These are phyloP conservation scores for Cenchrus purpureus DNA, from an alignment of 176 grass and related monocot species.

Conservation along the genomic window DNA sequence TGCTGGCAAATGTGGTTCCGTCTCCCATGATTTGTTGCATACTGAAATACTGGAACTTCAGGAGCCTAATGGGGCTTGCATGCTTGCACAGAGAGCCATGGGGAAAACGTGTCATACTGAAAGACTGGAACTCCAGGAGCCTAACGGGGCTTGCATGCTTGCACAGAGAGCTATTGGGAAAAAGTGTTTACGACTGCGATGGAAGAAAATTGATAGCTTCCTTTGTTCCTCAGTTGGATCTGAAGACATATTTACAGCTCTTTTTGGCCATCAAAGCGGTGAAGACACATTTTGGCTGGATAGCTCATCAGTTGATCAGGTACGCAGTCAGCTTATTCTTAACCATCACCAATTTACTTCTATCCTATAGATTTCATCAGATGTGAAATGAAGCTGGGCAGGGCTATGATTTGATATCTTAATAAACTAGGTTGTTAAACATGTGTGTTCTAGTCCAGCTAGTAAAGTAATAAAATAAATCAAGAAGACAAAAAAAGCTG, in stretches of 20 bases:
- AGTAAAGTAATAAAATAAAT: background rate
- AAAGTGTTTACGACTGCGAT: constrained; percentile 66
- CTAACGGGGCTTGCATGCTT: constrained; percentile 19
- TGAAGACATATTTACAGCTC: constrained; percentile 67
- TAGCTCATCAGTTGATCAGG: constrained; percentile 94
- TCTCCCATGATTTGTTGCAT: constrained; percentile 34
- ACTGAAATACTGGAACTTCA: constrained; percentile 33
- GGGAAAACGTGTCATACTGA: constrained; percentile 42
- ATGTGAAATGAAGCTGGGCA: constrained; percentile 18
- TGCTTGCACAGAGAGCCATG: constrained; percentile 22
- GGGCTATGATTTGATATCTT: background rate
- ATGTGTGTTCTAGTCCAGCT: background rate
- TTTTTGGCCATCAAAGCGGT: constrained; percentile 68
- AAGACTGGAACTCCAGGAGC: constrained; percentile 36
- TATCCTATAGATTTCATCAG: constrained; percentile 32
- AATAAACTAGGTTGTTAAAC: background rate
- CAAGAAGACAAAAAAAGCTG: background rate
- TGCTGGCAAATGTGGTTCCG: constrained; percentile 43
- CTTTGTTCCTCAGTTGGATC: constrained; percentile 44
- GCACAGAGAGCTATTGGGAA: constrained; percentile 20
- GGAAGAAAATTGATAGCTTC: constrained; percentile 81
- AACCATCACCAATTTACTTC: constrained; percentile 23
- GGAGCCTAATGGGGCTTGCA: constrained; percentile 28
- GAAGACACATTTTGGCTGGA: constrained; percentile 98
- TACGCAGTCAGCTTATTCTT: constrained; percentile 46